phyloP scores from a whole-genome alignment of 1,139 yeast genomes.

The Komagataea norvegica region DNA sequence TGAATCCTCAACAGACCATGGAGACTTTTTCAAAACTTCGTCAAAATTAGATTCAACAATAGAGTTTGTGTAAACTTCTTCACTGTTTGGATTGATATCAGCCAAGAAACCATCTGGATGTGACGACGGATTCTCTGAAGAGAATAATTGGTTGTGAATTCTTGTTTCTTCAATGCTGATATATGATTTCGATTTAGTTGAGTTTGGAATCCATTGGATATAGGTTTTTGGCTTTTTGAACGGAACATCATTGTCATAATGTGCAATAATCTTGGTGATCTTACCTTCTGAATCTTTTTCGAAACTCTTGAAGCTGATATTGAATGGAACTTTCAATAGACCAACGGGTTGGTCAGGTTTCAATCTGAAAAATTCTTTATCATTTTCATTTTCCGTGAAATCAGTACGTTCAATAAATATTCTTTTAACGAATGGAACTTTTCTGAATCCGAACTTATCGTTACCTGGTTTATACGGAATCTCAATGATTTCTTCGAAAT shows the following conservation, averaged over 20 bases:
- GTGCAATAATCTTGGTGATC: slow-evolving; percentile 66
- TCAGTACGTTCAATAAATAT: slow-evolving; percentile 85
- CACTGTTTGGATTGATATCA: slow-evolving; percentile 79
- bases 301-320: slow-evolving; percentile 65
- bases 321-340: slow-evolving; percentile 85
- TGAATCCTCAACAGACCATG: slow-evolving; percentile 66
- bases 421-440: slow-evolving; percentile 68
- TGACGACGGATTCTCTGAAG: slow-evolving; percentile 84
- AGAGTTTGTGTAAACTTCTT: slow-evolving; percentile 59
- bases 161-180: slow-evolving; percentile 70
- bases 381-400: slow-evolving; percentile 65
- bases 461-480: slow-evolving; percentile 91
- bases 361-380: slow-evolving; percentile 70
- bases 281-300: slow-evolving; percentile 61
- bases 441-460: slow-evolving; percentile 66
- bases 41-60: slow-evolving; percentile 75
- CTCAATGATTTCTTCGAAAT: slow-evolving; percentile 60
- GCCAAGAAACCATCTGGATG: slow-evolving; percentile 84
- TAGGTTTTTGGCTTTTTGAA: slow-evolving; percentile 67
- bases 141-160: slow-evolving; percentile 82
- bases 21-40: slow-evolving; percentile 65
- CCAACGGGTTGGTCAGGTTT: slow-evolving; percentile 93
- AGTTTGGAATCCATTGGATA: slow-evolving; percentile 93
- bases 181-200: slow-evolving; percentile 56
- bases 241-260: slow-evolving; percentile 62